Base-by-base conservation (phyloP, 1,139 yeast genomes). In the Yamadazyma dendronema region DNA sequence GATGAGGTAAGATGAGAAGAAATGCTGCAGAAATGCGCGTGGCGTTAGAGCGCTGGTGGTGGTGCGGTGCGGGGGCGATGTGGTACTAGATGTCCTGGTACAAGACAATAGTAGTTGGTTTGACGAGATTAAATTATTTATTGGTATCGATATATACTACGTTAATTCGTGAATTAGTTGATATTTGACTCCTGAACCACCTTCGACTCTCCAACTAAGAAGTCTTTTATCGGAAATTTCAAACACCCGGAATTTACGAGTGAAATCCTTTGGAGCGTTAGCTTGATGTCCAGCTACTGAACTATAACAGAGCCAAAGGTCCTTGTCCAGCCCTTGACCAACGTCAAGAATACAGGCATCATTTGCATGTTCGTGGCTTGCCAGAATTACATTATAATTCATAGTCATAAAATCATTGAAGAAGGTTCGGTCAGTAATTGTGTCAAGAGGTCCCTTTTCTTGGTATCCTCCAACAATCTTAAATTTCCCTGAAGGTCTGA, bases 341-440 rank as follows among this genome's bases (percentile, higher is more conserved):
- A 55, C 54, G 36, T 57, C 54, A 15, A 58, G 36, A 19, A 74
- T 53, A 48, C 81, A 77, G 11, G 78, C 78, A 44, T 76, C 81
- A 50, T 76, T 77, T 30, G 67, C 74, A 49, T 75, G 80, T 45
- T 77, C 81, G 43, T 74, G 76, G 6, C 81, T 80, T 17, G 75
- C 80, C 12, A 74, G 64, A 11, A 75, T 64, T 0, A 65, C 79
- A 31, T 65, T 55, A 47, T 69, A 69, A 6, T 67, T 67, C 37
- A 67, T 57, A 36, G 56, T 56, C 25, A 61, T 49, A 23, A 70
- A 60, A 46, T 70, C 76, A 32, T 62, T 62, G 34, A 61, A 56
- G 34, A 64, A 56, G 31, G 63, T 59, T 11, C 52, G 46, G 44
- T 64, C 65, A 2, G 74, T 62, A 15, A 53, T 51, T n/a, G 66